phyloP scores from a whole-genome alignment of 2,329 filamentous ascomycete genomes.

The Aspergillus sp. region DNA sequence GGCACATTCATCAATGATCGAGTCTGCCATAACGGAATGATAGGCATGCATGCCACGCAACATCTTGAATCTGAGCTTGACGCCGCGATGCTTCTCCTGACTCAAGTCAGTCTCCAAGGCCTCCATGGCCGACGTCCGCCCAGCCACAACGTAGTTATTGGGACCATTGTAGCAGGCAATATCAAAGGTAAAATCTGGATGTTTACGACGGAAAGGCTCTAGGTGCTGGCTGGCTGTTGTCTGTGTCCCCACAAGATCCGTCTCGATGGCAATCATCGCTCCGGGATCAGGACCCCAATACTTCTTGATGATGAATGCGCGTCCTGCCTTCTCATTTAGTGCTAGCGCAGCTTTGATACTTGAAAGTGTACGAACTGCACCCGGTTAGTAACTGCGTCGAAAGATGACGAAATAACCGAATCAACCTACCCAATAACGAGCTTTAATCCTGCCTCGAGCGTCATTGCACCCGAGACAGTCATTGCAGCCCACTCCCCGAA shows the following conservation, averaged over 20 bases:
- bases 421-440: background rate
- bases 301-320: background rate
- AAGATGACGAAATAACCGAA: background rate
- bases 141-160: background rate
- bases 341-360: background rate
- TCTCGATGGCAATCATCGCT: background rate
- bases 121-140: background rate
- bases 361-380: background rate
- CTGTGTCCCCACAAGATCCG: background rate
- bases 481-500: background rate
- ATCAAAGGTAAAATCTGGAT: background rate
- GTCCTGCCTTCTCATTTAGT: background rate
- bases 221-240: background rate
- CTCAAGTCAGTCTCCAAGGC: background rate
- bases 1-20: background rate
- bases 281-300: background rate
- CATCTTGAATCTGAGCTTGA: background rate
- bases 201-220: background rate
- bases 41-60: background rate
- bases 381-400: background rate
- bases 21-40: background rate
- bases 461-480: background rate
- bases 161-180: background rate
- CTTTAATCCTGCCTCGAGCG: background rate
- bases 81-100: background rate